Evolutionary conservation across 2,329 filamentous ascomycete species (phyloP), one percentile per base, ranked within the genome.

Genomic region (Penicillium sp.): DNA sequence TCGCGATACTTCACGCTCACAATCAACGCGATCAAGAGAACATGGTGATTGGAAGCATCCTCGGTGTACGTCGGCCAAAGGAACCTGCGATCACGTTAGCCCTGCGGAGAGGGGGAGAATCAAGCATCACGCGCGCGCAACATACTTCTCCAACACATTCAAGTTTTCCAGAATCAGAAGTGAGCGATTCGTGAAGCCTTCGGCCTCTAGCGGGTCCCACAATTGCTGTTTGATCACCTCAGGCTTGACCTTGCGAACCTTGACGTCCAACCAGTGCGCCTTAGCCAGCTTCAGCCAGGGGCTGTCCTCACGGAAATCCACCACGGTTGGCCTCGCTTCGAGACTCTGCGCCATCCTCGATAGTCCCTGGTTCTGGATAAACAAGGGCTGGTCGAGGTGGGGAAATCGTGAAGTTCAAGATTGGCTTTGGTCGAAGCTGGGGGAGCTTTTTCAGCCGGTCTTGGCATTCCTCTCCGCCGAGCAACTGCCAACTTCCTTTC

Each of bases 51-150:
- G 28, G 93, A 96, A 3, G 91, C 86, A 66, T 94, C 87, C 60
- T 96, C 90, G 11, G 84, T 87, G 71, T 95, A 99, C 48, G 89
- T 91, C 42, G 94, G 94, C 94, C 94, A 99, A 24, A 99, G 82
- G 70, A 96, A 97, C 69, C 91, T 90, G 56, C 40, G 53, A 60
- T 57, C 52, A 51, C 26, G 63, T 70, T 58, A 68, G 66, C 52
- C 50, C 46, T 57, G 53, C 28, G 34, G 53, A 33, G 10, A 47
- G 11, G 42, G 42, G 42, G 14, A 13, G 14, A 34, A 19, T 43
- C 11, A 19, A 16, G 23, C 31, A 42, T 21, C 28, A 29, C 29
- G 29, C 8, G 37, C 28, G 29, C 51, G 39, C 33, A 29, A 59
- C 76, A 18, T 77, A 90, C 87, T 83, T 89, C 73, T 99, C 94